phyloP scores from a whole-genome alignment of 352 stramenopile species.

The Globisporangium carolinianum region DNA sequence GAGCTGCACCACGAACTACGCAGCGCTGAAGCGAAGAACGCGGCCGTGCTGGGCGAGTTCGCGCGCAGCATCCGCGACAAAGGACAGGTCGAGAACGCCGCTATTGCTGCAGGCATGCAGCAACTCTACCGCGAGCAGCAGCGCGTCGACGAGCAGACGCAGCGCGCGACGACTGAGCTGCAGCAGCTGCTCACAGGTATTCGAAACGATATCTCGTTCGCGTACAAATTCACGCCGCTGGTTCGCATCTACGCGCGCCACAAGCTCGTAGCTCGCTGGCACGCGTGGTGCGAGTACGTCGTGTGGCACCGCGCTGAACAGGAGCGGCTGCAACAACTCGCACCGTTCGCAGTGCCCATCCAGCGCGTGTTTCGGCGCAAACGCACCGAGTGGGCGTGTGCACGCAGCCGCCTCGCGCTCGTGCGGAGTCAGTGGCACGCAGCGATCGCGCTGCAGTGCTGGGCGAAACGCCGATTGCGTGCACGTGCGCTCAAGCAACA shows the following conservation, averaged over 20 bases:
- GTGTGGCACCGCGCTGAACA: conserved; percentile 37
- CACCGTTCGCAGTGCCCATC: conserved; percentile 46
- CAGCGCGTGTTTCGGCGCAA: conserved; percentile 48
- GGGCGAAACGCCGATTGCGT: conserved; percentile 20
- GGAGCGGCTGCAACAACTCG: conserved; percentile 25
- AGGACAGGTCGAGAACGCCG: conserved; percentile 12
- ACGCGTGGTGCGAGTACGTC: conserved; percentile 31
- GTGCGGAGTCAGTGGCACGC: conserved; percentile 33
- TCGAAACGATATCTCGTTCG: conserved; percentile 29
- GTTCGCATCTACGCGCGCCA: conserved; percentile 47
- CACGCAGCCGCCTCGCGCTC: conserved; percentile 22
- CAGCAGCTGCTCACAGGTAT: conserved; percentile 33
- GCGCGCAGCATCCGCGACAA: conserved; percentile 14
- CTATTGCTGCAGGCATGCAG: conserved; percentile 18
- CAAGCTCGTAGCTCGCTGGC: conserved; percentile 29
- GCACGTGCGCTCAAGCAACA: conserved; percentile 11
- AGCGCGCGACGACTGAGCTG: conserved; percentile 20
- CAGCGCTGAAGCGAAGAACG: not conserved
- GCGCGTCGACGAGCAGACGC: conserved; percentile 18
- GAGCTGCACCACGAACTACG: not conserved
- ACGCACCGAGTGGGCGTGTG: conserved; percentile 24
- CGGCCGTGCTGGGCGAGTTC: conserved; percentile 4
- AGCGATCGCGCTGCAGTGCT: conserved; percentile 26
- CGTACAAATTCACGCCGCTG: conserved; percentile 57
- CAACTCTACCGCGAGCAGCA: conserved; percentile 28